Evolutionary conservation across 1,139 yeast genomes (phyloP), one percentile per base, ranked within the genome.

Genomic region (Diutina sp.): DNA sequence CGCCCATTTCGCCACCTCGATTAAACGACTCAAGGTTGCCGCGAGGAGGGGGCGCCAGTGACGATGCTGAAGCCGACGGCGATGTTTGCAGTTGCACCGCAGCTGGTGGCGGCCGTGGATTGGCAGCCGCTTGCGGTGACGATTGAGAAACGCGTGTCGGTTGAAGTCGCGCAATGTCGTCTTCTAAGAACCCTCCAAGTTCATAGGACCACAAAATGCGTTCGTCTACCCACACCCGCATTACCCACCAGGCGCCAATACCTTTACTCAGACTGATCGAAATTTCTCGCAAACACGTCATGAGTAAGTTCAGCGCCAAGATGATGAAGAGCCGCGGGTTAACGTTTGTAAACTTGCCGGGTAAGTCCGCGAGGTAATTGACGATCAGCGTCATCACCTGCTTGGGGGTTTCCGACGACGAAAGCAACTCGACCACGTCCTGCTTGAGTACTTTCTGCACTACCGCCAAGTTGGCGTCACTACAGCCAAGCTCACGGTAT

Each of bases 191-290:
- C 0, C 90, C 89, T 8, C 90, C 87, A 55, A 84, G 69, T 64
- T 86, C 91, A 28, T 86, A 85, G 57, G 79, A 71, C 85, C 90
- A 85, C 30, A 58, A 38, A n/a, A 60, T 56, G 57, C 57, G 86
- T 64, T 86, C 93, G 64, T 84, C 89, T 7, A 84, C 73, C 91
- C 95, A 87, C 66, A 90, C 84, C 57, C 87, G 73, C 14, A 87
- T 76, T 46, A 82, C 78, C 90, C 91, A 87, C 91, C 95, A 87
- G 1, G 85, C 81, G 11, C 85, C 85, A 66, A 87, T 85, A 2
- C 85, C 83, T 35, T 72, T 70, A 58, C 82, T 71, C 44, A n/a
- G 21, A n/a, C 14, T 30, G 35, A 29, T 29, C 55, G 85, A 79
- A 58, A 85, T 80, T 61, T 84, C 88, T 57, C 88, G 72, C 47